Evolutionary conservation across 192 early-diverging fungal genomes (phyloP).

Genomic region (Umbelopsis isabellina): DNA sequence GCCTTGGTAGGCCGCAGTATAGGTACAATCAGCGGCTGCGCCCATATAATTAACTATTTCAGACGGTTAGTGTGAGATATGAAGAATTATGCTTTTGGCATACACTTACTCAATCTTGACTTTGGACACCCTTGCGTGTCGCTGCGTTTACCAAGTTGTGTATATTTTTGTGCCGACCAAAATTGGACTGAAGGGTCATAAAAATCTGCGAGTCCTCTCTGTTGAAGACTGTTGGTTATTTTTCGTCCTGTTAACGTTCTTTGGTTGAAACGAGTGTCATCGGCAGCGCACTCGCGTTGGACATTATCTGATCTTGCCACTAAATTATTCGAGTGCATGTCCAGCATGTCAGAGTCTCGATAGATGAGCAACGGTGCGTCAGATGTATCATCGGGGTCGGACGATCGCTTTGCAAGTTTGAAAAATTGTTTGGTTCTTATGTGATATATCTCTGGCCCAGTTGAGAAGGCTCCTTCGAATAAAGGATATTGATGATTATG

Average conservation of each 20-base stretch:
- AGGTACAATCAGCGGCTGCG: slow-evolving; percentile 74
- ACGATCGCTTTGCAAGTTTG: slow-evolving; percentile 48
- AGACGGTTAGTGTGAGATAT: neutral
- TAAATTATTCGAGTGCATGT: slow-evolving; percentile 7
- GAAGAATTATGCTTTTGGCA: neutral
- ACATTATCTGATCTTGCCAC: neutral
- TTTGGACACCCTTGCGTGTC: neutral
- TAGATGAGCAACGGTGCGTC: slow-evolving; percentile 50
- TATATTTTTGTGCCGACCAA: slow-evolving; percentile 21
- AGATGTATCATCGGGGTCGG: slow-evolving; percentile 30
- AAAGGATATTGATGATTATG: slow-evolving; percentile 1
- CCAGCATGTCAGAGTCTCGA: slow-evolving; percentile 59
- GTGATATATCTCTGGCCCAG: slow-evolving; percentile 55
- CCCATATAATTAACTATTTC: slow-evolving; percentile 12
- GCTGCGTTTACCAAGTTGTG: slow-evolving; percentile 29
- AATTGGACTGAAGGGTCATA: neutral
- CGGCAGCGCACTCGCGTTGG: slow-evolving; percentile 22
- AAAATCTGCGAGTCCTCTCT: slow-evolving; percentile 21
- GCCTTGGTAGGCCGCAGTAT: slow-evolving; percentile 58
- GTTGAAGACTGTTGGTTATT: neutral
- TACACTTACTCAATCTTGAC: slow-evolving; percentile 4
- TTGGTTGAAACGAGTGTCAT: slow-evolving; percentile 24
- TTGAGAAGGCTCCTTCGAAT: slow-evolving; percentile 51
- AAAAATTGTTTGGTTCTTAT: slow-evolving; percentile 54
- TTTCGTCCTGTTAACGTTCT: neutral